Conservation (phyloP, 768 basidiomycete genomes). For the Collybia nuda region DNA sequence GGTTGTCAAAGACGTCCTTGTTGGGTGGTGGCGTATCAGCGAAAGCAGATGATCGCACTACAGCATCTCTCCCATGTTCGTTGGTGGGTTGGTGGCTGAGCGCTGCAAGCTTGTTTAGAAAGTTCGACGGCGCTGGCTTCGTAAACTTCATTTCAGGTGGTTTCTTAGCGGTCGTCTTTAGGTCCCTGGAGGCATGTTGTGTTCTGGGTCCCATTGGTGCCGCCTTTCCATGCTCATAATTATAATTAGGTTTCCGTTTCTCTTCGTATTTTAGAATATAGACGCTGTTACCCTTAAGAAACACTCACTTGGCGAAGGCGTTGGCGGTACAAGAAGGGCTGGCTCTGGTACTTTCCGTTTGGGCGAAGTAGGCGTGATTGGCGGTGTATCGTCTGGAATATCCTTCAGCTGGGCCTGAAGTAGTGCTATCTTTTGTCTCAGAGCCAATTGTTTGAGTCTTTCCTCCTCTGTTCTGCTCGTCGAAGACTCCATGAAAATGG, state of each 20-base stretch:
- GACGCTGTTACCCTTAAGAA: conserved; percentile 13
- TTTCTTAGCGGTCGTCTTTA: not conserved
- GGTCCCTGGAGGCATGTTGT: no score
- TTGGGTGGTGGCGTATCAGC: conserved; percentile 30
- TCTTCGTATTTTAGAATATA: conserved; percentile 17
- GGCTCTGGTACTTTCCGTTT: conserved; percentile 46
- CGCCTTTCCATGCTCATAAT: conserved; percentile 16
- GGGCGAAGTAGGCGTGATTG: conserved; percentile 31
- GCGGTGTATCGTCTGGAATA: conserved; percentile 23
- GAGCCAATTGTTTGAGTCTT: conserved; percentile 41
- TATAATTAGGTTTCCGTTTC: conserved; percentile 44
- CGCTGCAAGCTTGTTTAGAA: conserved; percentile 50
- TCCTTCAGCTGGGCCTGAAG: conserved; percentile 56
- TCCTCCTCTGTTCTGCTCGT: conserved; percentile 38
- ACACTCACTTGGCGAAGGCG: conserved; percentile 65
- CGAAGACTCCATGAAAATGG: conserved; percentile 56
- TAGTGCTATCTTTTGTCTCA: conserved; percentile 53
- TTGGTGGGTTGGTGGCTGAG: conserved; percentile 23
- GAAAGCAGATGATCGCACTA: conserved; percentile 32
- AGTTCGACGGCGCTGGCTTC: conserved; percentile 48
- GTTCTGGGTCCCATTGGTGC: not conserved
- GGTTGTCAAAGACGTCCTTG: not conserved
- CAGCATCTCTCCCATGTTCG: conserved; percentile 5
- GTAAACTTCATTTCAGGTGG: conserved; percentile 9
- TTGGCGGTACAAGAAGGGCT: conserved; percentile 48